phyloP scores from a whole-genome alignment of 192 early-diverging fungal genomes.

The Umbelopsis vinacea region DNA sequence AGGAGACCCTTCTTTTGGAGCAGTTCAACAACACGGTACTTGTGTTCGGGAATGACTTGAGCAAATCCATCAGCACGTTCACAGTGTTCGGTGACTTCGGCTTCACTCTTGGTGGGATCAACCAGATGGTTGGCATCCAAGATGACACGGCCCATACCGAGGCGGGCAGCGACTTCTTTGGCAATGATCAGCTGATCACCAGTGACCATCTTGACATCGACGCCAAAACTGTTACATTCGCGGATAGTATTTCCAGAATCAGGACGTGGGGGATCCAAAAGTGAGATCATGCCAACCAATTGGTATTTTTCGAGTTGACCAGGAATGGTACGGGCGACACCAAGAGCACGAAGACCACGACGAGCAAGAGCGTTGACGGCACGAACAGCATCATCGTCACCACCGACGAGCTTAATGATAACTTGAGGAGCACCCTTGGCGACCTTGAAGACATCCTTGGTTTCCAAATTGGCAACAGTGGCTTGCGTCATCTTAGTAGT shows the following conservation, averaged over 20 bases:
- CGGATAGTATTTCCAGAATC: slow-evolving; percentile 86
- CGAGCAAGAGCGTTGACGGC: slow-evolving; percentile 86
- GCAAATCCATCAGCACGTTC: slow-evolving; percentile 90
- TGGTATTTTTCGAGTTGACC: slow-evolving; percentile 69
- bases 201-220: slow-evolving; percentile 93
- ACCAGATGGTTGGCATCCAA: slow-evolving; percentile 79
- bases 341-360: slow-evolving; percentile 75
- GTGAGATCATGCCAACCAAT: slow-evolving; percentile 85
- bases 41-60: slow-evolving; percentile 95
- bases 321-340: slow-evolving; percentile 70
- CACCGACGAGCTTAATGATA: slow-evolving; percentile 81
- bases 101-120: slow-evolving; percentile 67
- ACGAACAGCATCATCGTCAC: slow-evolving; percentile 78
- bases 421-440: slow-evolving; percentile 97
- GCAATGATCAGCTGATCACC: slow-evolving; percentile 92
- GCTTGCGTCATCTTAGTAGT: slow-evolving; percentile 86
- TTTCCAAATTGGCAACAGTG: slow-evolving; percentile 71
- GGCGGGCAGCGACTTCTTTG: slow-evolving; percentile 84
- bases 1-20: slow-evolving; percentile 80
- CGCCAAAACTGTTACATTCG: slow-evolving; percentile 82
- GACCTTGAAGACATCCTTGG: slow-evolving; percentile 77
- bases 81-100: slow-evolving; percentile 73
- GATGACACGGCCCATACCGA: slow-evolving; percentile 87
- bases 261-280: slow-evolving; percentile 84
- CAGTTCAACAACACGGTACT: slow-evolving; percentile 88